Evolutionary conservation across 768 basidiomycete species (phyloP).

Genomic region (Auricularia sp.): DNA sequence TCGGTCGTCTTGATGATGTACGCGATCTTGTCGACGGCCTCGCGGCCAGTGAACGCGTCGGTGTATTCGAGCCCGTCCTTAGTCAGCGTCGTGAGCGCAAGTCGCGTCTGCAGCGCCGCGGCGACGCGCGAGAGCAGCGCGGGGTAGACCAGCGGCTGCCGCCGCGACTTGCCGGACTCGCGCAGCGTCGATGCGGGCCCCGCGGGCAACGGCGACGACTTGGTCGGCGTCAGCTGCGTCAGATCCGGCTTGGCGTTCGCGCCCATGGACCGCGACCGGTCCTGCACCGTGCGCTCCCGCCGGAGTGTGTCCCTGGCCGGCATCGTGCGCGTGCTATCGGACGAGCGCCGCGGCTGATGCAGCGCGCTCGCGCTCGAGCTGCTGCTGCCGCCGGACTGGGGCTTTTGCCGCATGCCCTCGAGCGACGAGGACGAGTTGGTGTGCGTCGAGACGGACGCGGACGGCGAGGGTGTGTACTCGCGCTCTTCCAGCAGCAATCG

Average conservation of each 20-base stretch:
- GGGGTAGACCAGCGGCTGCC: conserved; percentile 75
- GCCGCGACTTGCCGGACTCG: conserved; percentile 11
- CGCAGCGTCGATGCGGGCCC: too few species aligned
- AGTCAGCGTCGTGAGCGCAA: conserved; percentile 63
- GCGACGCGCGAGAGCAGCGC: conserved; percentile 91
- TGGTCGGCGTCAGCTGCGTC: conserved; percentile 13
- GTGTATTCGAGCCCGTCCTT: conserved; percentile 97
- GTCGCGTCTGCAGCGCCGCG: conserved; percentile 80
- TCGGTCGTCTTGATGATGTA: conserved; percentile 99
- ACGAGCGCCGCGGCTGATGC: conserved; percentile 40
- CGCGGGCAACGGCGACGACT: conserved; percentile 13
- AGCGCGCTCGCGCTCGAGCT: background rate
- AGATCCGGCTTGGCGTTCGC: conserved; percentile 41
- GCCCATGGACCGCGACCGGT: conserved; percentile 71
- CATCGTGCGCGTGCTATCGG: conserved; percentile 57
- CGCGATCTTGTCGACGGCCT: conserved; percentile 93
- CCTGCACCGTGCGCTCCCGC: conserved; percentile 51
- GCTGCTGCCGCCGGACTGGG: background rate
- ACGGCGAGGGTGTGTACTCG: background rate
- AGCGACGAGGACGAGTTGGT: background rate
- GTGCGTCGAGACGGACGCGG: background rate
- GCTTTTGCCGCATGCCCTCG: background rate
- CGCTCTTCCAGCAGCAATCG: background rate
- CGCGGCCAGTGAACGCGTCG: conserved; percentile 92
- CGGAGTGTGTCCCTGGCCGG: conserved; percentile 38